These are phyloP conservation scores for Coprinellus micaceus DNA, from an alignment of 768 basidiomycete species.

Conservation along the genomic window DNA sequence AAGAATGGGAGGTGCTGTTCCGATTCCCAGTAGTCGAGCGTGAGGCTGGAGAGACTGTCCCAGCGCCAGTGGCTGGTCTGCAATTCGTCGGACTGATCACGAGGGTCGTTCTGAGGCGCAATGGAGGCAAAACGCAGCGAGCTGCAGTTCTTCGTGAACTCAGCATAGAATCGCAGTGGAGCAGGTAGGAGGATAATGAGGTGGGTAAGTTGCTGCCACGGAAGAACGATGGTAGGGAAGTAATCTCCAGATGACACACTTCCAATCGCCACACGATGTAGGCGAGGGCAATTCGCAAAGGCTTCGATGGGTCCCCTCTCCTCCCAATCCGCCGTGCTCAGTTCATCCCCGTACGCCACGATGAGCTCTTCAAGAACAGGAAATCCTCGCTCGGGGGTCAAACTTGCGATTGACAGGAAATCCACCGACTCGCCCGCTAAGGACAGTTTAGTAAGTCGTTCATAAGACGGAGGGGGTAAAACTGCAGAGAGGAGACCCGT, in stretches of 20 bases:
- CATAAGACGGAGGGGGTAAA: not conserved
- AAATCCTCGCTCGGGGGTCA: not conserved
- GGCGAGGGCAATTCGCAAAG: not conserved
- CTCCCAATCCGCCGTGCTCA: not conserved
- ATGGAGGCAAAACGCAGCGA: not conserved
- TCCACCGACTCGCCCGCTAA: not conserved
- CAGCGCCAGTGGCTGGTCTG: too few relatives aligned
- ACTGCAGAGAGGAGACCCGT: not conserved
- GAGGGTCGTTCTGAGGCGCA: not conserved
- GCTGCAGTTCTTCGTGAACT: not conserved
- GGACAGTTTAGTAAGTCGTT: not conserved
- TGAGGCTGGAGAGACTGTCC: too few relatives aligned
- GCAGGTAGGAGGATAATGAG: not conserved
- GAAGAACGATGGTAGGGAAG: not conserved
- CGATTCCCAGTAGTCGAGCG: too few relatives aligned
- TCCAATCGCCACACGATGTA: not conserved
- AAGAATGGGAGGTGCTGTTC: too few relatives aligned
- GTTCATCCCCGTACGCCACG: not conserved
- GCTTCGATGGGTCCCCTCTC: not conserved
- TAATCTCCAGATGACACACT: not conserved
- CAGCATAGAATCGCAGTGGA: not conserved
- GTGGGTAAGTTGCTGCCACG: not conserved
- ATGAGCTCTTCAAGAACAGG: not conserved
- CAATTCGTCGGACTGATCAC: not conserved
- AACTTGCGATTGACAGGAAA: not conserved